Evolutionary conservation across 208 protist genomes (phyloP), one percentile per base, ranked within the genome.

Genomic region (Phytomonas francai): DNA sequence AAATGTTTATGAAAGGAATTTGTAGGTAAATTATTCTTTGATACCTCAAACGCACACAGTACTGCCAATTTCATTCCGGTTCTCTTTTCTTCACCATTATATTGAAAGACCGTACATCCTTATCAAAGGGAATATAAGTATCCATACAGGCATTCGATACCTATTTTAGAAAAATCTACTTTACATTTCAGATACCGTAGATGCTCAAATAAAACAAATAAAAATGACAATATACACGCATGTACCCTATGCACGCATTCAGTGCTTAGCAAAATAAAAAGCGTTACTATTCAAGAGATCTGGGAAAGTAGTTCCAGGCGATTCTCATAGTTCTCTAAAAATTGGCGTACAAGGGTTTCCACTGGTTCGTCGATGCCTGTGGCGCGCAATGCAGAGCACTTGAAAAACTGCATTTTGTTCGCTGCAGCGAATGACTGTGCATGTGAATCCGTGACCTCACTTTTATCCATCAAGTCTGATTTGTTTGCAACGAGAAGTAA

Each of bases 401-500:
- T 91, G 79, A 83, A 94, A 68, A 90, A 92, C 30, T 81, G 84
- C 64, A 97, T 74, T 30, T 89, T 70, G 49, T 95, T 85, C 12
- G 82, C 71, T 30, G 70, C 72, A 2, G 89, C 89, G 57, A 95
- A 84, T 11, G 85, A 81, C 72, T 92, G 85, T 0, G 84, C 89
- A 63, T 95, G 92, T 42, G 80, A 82, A 45, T 95, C 88, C 27
- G 87, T 92, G 33, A 97, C 89, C 71, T 97, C 92, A 12, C 76
- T 74, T 76, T 94, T 95, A 66, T 95, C 87, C 0, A 61, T 71
- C 14, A 97, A 81, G 66, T 97, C 92, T 57, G 82, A 83, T 70
- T 97, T 97, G 78, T 97, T 97, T 14, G 87, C 92, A 7, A 97
- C 51, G 28, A 94, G 83, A 42, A 89, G 79, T 51, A 88, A 88